These are phyloP conservation scores for Spergularia marina DNA, from an alignment of 148 eudicot genomes.

Conservation along the genomic window DNA sequence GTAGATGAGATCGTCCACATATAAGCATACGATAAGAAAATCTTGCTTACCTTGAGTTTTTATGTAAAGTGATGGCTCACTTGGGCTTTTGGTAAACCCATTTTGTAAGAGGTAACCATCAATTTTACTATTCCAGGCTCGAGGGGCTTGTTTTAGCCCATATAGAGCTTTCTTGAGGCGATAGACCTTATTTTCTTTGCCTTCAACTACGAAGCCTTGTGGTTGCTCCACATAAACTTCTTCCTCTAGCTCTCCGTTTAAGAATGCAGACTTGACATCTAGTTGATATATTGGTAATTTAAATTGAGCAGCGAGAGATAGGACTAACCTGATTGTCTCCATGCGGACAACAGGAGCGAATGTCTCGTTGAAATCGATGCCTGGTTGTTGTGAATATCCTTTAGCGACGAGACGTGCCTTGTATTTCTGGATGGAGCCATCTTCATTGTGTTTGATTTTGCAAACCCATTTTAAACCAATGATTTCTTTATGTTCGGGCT, in stretches of 20 bases:
- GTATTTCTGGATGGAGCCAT: neutral
- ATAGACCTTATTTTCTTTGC: too few relatives aligned
- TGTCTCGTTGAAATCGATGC: slow-evolving; percentile 2
- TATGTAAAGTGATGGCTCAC: neutral
- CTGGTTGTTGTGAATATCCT: slow-evolving; percentile 12
- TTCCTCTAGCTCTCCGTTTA: slow-evolving; percentile 2
- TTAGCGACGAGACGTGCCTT: slow-evolving; percentile 19
- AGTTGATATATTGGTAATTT: slow-evolving; percentile 7
- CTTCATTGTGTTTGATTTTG: too few relatives aligned
- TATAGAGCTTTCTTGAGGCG: slow-evolving; percentile 3
- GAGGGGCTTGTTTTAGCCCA: slow-evolving; percentile 14
- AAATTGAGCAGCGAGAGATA: slow-evolving; percentile 15
- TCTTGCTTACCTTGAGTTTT: neutral
- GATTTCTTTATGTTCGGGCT: slow-evolving; percentile 4
- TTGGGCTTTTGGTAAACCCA: too few relatives aligned
- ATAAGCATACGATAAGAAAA: slow-evolving; percentile 7
- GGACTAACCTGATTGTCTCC: neutral
- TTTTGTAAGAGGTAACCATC: slow-evolving; percentile 8
- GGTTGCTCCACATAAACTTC: too few relatives aligned
- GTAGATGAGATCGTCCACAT: neutral
- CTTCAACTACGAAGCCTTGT: too few relatives aligned
- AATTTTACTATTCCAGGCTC: slow-evolving; percentile 19
- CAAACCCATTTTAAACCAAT: too few relatives aligned
- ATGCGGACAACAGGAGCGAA: neutral
- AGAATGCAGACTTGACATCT: slow-evolving; percentile 12